These are phyloP conservation scores for Primulina huaijiensis DNA, from an alignment of 257 asterid genomes.

Conservation along the genomic window DNA sequence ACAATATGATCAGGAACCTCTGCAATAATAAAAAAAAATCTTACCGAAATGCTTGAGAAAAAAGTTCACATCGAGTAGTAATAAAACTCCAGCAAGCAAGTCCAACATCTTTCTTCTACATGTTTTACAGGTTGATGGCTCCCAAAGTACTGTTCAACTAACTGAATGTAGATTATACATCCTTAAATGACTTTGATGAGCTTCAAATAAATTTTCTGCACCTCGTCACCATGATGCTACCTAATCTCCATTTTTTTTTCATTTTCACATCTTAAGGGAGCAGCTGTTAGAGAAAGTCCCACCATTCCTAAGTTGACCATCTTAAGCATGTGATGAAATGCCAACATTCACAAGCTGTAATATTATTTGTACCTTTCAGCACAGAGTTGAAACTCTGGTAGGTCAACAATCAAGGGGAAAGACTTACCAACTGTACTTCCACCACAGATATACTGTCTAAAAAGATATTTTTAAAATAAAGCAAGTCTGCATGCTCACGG, in stretches of 20 bases:
- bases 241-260: background rate
- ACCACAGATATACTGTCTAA: background rate
- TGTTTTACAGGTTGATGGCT: conserved; percentile 2
- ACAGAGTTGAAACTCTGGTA: background rate
- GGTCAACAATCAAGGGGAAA: background rate
- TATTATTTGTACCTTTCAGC: background rate
- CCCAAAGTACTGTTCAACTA: background rate
- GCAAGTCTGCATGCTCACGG: background rate
- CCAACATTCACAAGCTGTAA: background rate
- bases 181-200: background rate
- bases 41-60: background rate
- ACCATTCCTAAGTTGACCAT: background rate
- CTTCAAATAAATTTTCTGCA: background rate
- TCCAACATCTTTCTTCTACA: conserved; percentile 8
- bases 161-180: background rate
- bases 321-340: background rate
- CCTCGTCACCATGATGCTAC: conserved; percentile 17
- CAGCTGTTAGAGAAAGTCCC: background rate
- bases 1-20: conserved; percentile 63
- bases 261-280: conserved; percentile 11
- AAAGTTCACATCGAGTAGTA: conserved; percentile 6
- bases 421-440: background rate
- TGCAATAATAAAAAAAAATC: conserved; percentile 39
- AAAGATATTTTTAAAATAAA: no score
- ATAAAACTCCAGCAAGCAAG: conserved; percentile 17